These are phyloP conservation scores for Rhododendron vialii DNA, from an alignment of 148 eudicot genomes.

Conservation along the genomic window DNA sequence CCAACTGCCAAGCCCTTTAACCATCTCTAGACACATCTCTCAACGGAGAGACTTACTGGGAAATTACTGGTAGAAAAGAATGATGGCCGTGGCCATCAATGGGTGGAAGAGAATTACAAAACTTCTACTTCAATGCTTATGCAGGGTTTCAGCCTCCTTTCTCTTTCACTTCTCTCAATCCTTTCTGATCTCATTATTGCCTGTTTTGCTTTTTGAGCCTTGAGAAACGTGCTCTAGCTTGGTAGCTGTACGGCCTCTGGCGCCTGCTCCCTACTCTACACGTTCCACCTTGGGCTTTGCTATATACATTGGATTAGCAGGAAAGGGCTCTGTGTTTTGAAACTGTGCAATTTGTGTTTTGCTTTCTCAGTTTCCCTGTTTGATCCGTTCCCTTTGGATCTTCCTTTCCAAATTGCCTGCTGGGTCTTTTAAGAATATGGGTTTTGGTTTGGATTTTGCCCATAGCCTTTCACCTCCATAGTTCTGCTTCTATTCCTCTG, in stretches of 20 bases:
- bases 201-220: constrained; percentile 14
- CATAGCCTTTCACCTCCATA: not conserved
- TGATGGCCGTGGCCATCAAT: not conserved
- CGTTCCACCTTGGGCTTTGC: constrained; percentile 26
- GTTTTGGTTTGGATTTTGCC: constrained; percentile 3
- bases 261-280: constrained; percentile 17
- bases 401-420: not conserved
- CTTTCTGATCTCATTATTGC: constrained; percentile 23
- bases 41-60: not conserved
- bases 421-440: not conserved
- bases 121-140: not conserved
- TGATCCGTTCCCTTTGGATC: not conserved
- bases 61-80: not conserved
- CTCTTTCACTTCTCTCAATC: constrained; percentile 6
- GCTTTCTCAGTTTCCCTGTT: constrained; percentile 4
- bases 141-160: constrained; percentile 8
- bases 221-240: constrained; percentile 28
- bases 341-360: not conserved
- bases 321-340: not conserved
- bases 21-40: not conserved
- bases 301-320: constrained; percentile 13
- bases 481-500: not conserved
- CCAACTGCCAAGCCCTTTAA: constrained; percentile 11
- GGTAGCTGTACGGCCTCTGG: constrained; percentile 10
- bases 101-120: not conserved